Evolutionary conservation across 1,284 basidiomycete species (phyloP), one percentile per base, ranked within the genome.

Genomic region (Rhodotorula sp.): DNA sequence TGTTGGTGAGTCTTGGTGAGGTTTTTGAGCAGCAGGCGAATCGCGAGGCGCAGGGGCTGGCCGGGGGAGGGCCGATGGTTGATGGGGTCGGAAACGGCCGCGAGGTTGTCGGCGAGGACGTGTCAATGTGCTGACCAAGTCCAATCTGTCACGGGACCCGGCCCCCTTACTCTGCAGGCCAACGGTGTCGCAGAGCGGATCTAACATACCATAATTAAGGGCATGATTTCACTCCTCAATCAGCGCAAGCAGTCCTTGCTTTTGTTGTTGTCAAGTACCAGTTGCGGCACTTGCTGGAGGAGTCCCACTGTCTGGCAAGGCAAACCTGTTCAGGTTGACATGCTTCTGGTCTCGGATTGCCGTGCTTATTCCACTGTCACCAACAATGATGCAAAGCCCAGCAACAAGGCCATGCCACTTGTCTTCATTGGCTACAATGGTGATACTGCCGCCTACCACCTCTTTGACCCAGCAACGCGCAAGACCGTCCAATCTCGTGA

Each of bases 131-230:
- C n/a, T n/a, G n/a, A n/a, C n/a, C n/a, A n/a, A n/a, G n/a, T n/a
- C n/a, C n/a, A n/a, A 83, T 80, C 4, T 55, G 67, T 29, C 77
- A 72, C 30, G 71, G 80, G 55, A 73, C 79, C 20, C 80, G 79
- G 24, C 75, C 80, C 0, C 82, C 83, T 64, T 78, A 84, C 67
- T 79, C 80, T 2, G 80, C 80, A 78, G 60, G n/a, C 77, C 67
- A 83, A 81, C 72, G 70, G 82, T 72, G 72, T 77, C 49, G 75
- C 80, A 0, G 75, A 79, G 72, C 62, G 80, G 62, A 17, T 72
- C 29, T 74, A 79, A 71, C 62, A 79, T 3, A 82, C 79, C 2
- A 76, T 78, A 22, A 56, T 78, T 4, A 75, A 79, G 24, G 72
- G 70, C 37, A 71, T 71, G 14, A 64, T 78, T 2, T 76, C 77